phyloP scores from a whole-genome alignment of 1,284 basidiomycete species.

The Cutaneotrichosporon sp. region DNA sequence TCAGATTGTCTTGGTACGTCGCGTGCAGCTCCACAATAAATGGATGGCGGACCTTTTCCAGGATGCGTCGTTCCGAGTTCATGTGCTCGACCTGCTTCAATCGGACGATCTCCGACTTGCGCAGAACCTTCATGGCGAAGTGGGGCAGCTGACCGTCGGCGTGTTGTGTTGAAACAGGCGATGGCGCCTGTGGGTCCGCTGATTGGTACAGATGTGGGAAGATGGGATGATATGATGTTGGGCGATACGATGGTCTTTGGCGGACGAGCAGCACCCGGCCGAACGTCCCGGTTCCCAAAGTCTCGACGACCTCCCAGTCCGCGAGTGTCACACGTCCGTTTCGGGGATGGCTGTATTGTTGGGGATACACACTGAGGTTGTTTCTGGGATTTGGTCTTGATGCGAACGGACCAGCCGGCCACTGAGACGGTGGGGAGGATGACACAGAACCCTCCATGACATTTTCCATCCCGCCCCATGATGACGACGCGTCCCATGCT shows the following conservation, averaged over 20 bases:
- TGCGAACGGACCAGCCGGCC: constrained; percentile 5
- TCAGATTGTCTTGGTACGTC: constrained; percentile 52
- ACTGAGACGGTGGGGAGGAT: constrained; percentile 6
- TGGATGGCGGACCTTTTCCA: constrained; percentile 54
- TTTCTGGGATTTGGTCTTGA: background rate
- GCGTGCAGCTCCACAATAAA: constrained; percentile 56
- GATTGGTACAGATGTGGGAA: constrained; percentile 46
- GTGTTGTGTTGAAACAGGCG: constrained; percentile 38
- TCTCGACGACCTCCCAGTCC: constrained; percentile 50
- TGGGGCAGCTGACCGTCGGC: constrained; percentile 46
- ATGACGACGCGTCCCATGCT: constrained; percentile 27
- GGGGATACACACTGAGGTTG: background rate
- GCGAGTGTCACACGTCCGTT: constrained; percentile 32
- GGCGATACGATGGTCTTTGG: constrained; percentile 45
- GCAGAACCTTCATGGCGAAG: constrained; percentile 55
- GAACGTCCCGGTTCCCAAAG: constrained; percentile 50
- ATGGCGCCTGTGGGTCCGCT: constrained; percentile 36
- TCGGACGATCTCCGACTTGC: constrained; percentile 53
- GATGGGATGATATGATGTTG: constrained; percentile 48
- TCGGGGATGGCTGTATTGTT: background rate
- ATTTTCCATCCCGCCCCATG: constrained; percentile 26
- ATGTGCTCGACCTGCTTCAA: constrained; percentile 57
- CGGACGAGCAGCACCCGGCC: constrained; percentile 49
- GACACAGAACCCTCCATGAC: constrained; percentile 13
- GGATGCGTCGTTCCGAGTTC: constrained; percentile 54